phyloP scores from a whole-genome alignment of 208 protist genomes.

The Angomonas ambiguus region DNA sequence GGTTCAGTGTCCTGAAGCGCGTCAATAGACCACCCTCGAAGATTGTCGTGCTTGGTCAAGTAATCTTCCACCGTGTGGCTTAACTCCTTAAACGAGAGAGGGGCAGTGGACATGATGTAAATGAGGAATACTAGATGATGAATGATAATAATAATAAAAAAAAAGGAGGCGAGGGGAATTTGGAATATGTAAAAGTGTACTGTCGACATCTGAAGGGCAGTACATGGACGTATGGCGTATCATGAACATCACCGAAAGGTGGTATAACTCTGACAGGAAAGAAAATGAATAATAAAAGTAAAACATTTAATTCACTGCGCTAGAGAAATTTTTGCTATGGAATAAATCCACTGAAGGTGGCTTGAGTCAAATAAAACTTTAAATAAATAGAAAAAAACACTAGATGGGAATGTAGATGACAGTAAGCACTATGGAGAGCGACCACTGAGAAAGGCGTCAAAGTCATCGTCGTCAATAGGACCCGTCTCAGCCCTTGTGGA shows the following conservation, averaged over 20 bases:
- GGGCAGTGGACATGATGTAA: conserved; percentile 7
- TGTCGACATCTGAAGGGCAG: too few species aligned
- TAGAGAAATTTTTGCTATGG: too few species aligned
- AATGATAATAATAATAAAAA: conserved; percentile 13
- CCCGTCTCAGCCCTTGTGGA: background rate
- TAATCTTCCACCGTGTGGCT: conserved; percentile 42
- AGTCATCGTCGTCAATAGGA: conserved; percentile 45
- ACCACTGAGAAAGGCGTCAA: conserved; percentile 68
- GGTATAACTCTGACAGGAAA: too few species aligned
- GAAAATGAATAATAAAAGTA: too few species aligned
- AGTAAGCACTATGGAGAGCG: background rate
- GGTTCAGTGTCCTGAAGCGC: conserved; percentile 20
- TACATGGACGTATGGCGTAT: too few species aligned
- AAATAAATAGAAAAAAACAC: conserved; percentile 13
- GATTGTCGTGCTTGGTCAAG: conserved; percentile 29
- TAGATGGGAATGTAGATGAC: background rate
- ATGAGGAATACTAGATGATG: background rate
- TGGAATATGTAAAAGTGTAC: too few species aligned
- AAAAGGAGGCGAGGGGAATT: too few species aligned
- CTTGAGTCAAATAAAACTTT: background rate
- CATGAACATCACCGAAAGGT: background rate
- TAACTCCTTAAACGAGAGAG: conserved; percentile 37
- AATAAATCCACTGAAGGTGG: background rate
- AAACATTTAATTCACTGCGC: too few species aligned
- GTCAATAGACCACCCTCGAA: conserved; percentile 40